phyloP scores from a whole-genome alignment of 1,139 yeast genomes.

The Pichia sp. region DNA sequence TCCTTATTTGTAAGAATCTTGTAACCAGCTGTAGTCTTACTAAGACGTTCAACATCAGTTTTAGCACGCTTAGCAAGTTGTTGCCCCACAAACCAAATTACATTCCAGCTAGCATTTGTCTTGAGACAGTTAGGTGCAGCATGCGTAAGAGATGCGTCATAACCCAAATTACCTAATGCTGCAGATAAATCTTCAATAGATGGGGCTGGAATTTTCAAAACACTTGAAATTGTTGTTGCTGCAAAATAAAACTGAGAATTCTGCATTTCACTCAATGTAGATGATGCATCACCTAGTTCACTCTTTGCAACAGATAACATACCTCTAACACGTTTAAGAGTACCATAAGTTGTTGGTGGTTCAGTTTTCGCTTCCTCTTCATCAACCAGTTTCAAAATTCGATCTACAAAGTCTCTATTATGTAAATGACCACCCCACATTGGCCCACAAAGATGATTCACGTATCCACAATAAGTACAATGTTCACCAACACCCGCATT shows the following conservation, averaged over 20 bases:
- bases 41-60: constrained; percentile 36
- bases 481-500: constrained; percentile 48
- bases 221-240: constrained; percentile 66
- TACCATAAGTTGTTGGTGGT: constrained; percentile 42
- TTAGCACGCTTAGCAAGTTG: constrained; percentile 51
- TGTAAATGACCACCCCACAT: constrained; percentile 89
- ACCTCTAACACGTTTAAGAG: constrained; percentile 79
- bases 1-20: constrained; percentile 42
- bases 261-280: constrained; percentile 9
- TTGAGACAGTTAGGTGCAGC: constrained; percentile 80
- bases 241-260: constrained; percentile 73
- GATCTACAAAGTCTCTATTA: constrained; percentile 54
- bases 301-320: constrained; percentile 78
- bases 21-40: constrained; percentile 55
- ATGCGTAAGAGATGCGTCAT: constrained; percentile 76
- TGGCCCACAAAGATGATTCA: constrained; percentile 84
- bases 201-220: constrained; percentile 77
- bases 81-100: constrained; percentile 63
- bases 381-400: constrained; percentile 41
- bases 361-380: constrained; percentile 33
- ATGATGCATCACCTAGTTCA: constrained; percentile 39
- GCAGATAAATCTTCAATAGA: constrained; percentile 64
- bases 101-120: constrained; percentile 83
- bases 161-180: constrained; percentile 84
- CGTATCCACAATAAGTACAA: constrained; percentile 66